phyloP scores from a whole-genome alignment of 1,139 yeast genomes.

The Pichia sp. region DNA sequence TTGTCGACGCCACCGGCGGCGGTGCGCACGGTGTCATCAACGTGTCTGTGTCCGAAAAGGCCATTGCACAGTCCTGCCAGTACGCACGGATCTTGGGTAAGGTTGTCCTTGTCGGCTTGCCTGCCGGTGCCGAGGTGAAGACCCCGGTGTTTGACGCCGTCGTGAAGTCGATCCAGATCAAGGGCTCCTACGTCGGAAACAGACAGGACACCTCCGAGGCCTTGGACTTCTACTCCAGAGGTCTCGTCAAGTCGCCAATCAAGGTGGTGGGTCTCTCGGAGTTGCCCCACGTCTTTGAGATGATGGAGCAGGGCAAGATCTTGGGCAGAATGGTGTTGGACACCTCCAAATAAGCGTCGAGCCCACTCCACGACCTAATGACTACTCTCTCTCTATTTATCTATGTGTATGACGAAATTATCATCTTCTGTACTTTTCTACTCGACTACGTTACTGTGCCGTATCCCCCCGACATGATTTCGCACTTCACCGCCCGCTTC shows the following conservation, averaged over 20 bases:
- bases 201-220: constrained; percentile 77
- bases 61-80: constrained; percentile 63
- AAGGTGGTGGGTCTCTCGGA: constrained; percentile 65
- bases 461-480: too few species aligned
- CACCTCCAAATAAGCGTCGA: constrained; percentile 42
- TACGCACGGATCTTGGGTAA: constrained; percentile 74
- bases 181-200: constrained; percentile 78
- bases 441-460: too few species aligned
- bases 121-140: constrained; percentile 62
- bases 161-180: constrained; percentile 57
- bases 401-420: background rate
- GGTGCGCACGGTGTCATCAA: constrained; percentile 76
- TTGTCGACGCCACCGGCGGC: constrained; percentile 55
- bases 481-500: too few species aligned
- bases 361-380: too few species aligned
- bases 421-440: too few species aligned
- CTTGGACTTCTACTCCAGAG: constrained; percentile 66
- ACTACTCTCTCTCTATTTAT: background rate
- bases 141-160: constrained; percentile 65
- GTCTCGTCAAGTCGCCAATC: constrained; percentile 64
- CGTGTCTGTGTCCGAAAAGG: constrained; percentile 73
- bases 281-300: constrained; percentile 55
- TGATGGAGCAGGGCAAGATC: constrained; percentile 67
- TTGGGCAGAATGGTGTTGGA: constrained; percentile 77
- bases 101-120: constrained; percentile 77